phyloP scores from a whole-genome alignment of 2,329 filamentous ascomycete species.

The Cryphonectria parasitica region DNA sequence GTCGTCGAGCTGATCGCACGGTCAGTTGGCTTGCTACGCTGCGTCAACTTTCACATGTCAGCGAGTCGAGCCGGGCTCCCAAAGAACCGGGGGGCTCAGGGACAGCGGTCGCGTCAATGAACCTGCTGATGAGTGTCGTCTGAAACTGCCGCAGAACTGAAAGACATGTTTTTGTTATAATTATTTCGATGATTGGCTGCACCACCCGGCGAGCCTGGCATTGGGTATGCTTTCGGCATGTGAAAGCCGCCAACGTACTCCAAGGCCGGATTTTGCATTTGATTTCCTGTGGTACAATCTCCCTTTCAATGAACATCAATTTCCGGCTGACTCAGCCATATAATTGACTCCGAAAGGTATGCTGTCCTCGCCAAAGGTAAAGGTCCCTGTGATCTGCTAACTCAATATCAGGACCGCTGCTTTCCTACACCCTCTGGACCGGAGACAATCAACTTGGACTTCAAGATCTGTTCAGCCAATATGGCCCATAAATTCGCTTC shows the following conservation, averaged over 20 bases:
- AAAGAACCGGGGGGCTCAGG: neutral
- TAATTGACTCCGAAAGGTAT: neutral
- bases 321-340: neutral
- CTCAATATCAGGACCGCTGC: neutral
- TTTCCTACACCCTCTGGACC: too few relatives aligned
- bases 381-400: neutral
- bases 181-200: neutral
- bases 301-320: neutral
- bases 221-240: conserved; percentile 19
- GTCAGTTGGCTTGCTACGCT: conserved; percentile 15
- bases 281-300: neutral
- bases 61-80: neutral
- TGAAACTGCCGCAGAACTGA: neutral
- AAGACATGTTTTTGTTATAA: neutral
- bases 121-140: neutral
- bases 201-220: neutral
- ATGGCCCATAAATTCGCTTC: too few relatives aligned
- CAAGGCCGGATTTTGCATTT: neutral
- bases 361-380: neutral
- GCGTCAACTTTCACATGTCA: conserved; percentile 26
- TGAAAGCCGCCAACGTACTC: conserved; percentile 11
- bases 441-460: too few relatives aligned
- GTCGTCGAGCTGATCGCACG: neutral
- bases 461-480: too few relatives aligned
- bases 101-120: neutral